Base-by-base conservation (phyloP, 2,329 filamentous ascomycete genomes). In the Plectosphaerella plurivora region DNA sequence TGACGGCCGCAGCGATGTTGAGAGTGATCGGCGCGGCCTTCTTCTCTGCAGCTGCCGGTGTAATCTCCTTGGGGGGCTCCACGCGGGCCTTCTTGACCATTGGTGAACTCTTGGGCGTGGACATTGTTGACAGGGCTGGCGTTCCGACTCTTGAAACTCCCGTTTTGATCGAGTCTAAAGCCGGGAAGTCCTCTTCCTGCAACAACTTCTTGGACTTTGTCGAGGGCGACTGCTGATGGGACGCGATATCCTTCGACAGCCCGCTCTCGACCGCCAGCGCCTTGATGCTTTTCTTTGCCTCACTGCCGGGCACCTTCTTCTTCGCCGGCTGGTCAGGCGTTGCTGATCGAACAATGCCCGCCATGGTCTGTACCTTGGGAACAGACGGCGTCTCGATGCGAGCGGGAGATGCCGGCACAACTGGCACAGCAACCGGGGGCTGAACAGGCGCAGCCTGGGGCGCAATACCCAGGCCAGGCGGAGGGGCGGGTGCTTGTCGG, bases 181-280 rank as follows among this genome's bases (percentile, higher is more conserved):
- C 77, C 11, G 84, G 84, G 59, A 86, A 87, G 58, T 87, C 83
- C 59, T 86, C 82, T 22, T 84, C 79, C 54, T 83, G 76, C 45
- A 84, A 65, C 28, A 77, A 55, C 39, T 52, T 47, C 44, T 55
- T 58, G 14, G 45, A 25, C 33, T 54, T 54, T 33, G 28, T 33
- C 16, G 54, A 52, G 3, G 56, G 56, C 18, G 54, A 66, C n/a
- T 72, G 70, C 7, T 14, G 18, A 57, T 71, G 69, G 2, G 71
- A 61, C 2, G 71, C 68, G 35, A 74, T 73, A 25, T 76, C 71
- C 59, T 75, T 77, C 5, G 77, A 74, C 22, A 77, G 59, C 0
- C 75, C 74, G 47, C 68, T 76, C 47, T 75, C 74, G 2, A 66
- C 67, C 1, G 77, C 73, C 9, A 77, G 59, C 11, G 71, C 63